Conservation (phyloP, 1,284 basidiomycete species). For the Naganishia sp. region DNA sequence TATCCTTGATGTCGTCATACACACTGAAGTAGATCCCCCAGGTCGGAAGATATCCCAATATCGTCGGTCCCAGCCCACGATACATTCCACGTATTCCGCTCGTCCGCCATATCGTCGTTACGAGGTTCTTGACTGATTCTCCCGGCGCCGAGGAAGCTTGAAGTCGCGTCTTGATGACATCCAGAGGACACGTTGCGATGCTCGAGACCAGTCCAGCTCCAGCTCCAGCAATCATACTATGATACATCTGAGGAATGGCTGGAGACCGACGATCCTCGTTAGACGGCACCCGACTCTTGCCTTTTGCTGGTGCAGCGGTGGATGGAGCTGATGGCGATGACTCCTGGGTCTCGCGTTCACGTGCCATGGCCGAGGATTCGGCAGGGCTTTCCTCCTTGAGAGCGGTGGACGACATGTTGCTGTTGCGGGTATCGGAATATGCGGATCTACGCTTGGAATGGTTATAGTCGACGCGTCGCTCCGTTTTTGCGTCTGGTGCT, state of each 20-base stretch:
- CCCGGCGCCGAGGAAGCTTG: slow-evolving; percentile 84
- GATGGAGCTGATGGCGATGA: background rate
- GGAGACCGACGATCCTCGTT: background rate
- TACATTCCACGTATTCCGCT: slow-evolving; percentile 85
- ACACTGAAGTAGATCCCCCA: slow-evolving; percentile 99
- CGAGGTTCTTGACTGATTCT: slow-evolving; percentile 73
- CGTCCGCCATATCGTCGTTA: slow-evolving; percentile 68
- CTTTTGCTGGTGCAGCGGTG: background rate
- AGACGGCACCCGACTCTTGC: slow-evolving; percentile 1
- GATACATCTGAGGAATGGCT: slow-evolving; percentile 44
- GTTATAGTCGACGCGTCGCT: background rate
- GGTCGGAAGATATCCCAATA: slow-evolving; percentile 90
- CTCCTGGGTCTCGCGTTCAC: slow-evolving; percentile 2
- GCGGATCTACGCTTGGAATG: background rate
- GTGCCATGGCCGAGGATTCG: slow-evolving; percentile 20
- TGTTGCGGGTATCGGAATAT: background rate
- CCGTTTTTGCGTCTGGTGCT: no score
- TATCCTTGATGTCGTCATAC: slow-evolving; percentile 86
- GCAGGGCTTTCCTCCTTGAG: slow-evolving; percentile 21
- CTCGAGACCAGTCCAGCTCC: slow-evolving; percentile 81
- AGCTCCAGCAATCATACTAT: slow-evolving; percentile 58
- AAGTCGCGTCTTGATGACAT: slow-evolving; percentile 94
- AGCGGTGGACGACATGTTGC: slow-evolving; percentile 7
- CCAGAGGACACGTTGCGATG: slow-evolving; percentile 93
- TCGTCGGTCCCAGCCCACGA: slow-evolving; percentile 89